Conservation (phyloP, 495 filamentous ascomycete species). For the Aspergillus affinis region DNA sequence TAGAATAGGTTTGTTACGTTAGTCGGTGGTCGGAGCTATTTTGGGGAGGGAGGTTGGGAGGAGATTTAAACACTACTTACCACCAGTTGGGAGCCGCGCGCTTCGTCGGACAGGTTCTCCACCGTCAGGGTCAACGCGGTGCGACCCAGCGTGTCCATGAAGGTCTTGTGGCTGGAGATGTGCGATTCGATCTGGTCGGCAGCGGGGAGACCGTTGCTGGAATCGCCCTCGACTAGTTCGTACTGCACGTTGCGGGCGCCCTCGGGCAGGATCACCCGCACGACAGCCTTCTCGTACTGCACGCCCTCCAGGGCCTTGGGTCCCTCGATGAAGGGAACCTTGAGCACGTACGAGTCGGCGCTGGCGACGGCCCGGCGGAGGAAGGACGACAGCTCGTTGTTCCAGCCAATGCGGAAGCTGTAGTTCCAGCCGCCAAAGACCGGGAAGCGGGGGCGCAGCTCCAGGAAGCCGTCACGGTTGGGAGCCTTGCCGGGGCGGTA, state of each 20-base stretch:
- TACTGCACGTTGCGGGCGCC: constrained; percentile 76
- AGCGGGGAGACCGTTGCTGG: constrained; percentile 41
- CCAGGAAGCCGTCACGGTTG: constrained; percentile 73
- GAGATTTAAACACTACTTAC: constrained; percentile 38
- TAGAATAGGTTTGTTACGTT: constrained; percentile 8
- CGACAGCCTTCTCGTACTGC: constrained; percentile 76
- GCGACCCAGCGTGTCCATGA: constrained; percentile 90
- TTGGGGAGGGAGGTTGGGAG: too few species aligned
- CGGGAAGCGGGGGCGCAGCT: constrained; percentile 89
- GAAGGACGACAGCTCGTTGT: constrained; percentile 75
- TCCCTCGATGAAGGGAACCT: constrained; percentile 94
- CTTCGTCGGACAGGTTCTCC: constrained; percentile 83
- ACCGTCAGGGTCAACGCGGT: constrained; percentile 79
- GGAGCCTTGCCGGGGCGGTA: constrained; percentile 69
- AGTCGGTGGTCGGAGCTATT: not conserved
- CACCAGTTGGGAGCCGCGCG: constrained; percentile 74
- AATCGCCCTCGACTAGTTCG: constrained; percentile 35
- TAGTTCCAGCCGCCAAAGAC: constrained; percentile 98
- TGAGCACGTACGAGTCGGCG: constrained; percentile 72
- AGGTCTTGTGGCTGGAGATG: constrained; percentile 72
- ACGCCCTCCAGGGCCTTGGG: constrained; percentile 81
- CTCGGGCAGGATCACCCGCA: constrained; percentile 86
- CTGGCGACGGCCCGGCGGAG: constrained; percentile 58
- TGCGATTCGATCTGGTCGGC: constrained; percentile 41
- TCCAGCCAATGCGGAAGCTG: constrained; percentile 93